A percentile compares a stretch with the other conserved stretches of the same genome.
Evolutionary conservation across 345 rosid species (phyloP).

Genomic region (Corchorus capsularis): DNA sequence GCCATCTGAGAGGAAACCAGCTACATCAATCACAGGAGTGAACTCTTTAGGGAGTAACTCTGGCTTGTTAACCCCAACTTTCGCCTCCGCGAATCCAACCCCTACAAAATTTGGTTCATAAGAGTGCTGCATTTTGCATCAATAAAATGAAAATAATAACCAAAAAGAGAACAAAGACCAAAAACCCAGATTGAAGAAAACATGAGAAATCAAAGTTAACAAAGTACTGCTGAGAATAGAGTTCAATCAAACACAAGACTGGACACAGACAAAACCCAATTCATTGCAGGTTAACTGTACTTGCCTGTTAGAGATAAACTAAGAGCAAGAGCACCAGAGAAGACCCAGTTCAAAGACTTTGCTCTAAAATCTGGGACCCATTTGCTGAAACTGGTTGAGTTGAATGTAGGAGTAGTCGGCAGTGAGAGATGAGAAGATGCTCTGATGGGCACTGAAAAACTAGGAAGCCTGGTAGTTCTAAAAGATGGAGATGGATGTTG

Average conservation of each 20-base stretch:
- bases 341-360: conserved; percentile 53
- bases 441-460: conserved; percentile 17
- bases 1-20: conserved; percentile 91
- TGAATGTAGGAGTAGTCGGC: conserved; percentile 22
- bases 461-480: conserved; percentile 14
- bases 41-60: conserved; percentile 85
- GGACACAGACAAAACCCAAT: not conserved
- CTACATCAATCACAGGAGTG: conserved; percentile 82
- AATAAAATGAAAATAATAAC: not conserved
- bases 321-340: conserved; percentile 72
- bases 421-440: conserved; percentile 30
- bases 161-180: not conserved
- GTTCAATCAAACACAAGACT: not conserved
- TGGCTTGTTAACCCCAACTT: conserved; percentile 89
- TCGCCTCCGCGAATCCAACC: conserved; percentile 63
- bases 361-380: conserved; percentile 49
- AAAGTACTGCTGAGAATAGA: not conserved
- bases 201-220: not conserved
- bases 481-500: conserved; percentile 31
- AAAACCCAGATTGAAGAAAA: not conserved
- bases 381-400: conserved; percentile 22
- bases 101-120: conserved; percentile 35
- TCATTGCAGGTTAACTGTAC: conserved; percentile 12
- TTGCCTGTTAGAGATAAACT: conserved; percentile 57
- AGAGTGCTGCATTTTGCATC: not conserved